Percentiles rank a stretch among this genome's conserved stretches.
phyloP scores from a whole-genome alignment of 169 alveolate genomes.

The Plasmodium berghei region DNA sequence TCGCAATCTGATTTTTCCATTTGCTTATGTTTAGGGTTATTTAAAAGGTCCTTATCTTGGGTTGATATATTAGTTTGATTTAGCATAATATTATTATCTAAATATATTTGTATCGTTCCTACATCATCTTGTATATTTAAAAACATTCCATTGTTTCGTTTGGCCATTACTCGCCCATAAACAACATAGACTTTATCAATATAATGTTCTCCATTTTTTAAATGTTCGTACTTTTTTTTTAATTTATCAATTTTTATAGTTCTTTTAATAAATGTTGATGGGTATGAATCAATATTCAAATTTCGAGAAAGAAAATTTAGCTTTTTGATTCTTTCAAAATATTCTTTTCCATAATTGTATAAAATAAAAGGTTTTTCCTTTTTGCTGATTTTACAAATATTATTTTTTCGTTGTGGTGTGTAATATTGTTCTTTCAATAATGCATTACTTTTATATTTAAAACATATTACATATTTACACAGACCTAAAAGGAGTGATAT shows the following conservation, averaged over 20 bases:
- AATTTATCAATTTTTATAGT: conserved; percentile 37
- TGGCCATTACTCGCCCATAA: conserved; percentile 75
- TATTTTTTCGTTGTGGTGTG: conserved; percentile 3
- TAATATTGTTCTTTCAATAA: neutral
- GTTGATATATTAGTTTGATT: conserved; percentile 5
- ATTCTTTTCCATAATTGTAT: conserved; percentile 66
- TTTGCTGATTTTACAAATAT: neutral
- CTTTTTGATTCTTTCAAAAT: conserved; percentile 63
- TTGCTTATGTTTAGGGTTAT: conserved; percentile 1
- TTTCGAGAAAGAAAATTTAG: conserved; percentile 27
- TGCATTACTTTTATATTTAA: conserved; percentile 11
- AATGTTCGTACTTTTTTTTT: conserved; percentile 42
- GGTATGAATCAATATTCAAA: conserved; percentile 66
- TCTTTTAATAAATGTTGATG: conserved; percentile 62
- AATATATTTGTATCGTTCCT: conserved; percentile 58
- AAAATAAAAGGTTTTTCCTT: conserved; percentile 5
- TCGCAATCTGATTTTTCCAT: neutral
- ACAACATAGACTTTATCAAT: conserved; percentile 14
- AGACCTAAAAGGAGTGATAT: conserved; percentile 3
- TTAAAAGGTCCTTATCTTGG: conserved; percentile 1
- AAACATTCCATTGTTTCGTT: conserved; percentile 80
- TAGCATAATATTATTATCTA: conserved; percentile 16
- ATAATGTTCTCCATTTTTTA: conserved; percentile 61
- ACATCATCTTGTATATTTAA: conserved; percentile 66
- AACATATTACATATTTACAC: conserved; percentile 10